phyloP scores from a whole-genome alignment of 345 rosid species.

The Angophora floribunda region DNA sequence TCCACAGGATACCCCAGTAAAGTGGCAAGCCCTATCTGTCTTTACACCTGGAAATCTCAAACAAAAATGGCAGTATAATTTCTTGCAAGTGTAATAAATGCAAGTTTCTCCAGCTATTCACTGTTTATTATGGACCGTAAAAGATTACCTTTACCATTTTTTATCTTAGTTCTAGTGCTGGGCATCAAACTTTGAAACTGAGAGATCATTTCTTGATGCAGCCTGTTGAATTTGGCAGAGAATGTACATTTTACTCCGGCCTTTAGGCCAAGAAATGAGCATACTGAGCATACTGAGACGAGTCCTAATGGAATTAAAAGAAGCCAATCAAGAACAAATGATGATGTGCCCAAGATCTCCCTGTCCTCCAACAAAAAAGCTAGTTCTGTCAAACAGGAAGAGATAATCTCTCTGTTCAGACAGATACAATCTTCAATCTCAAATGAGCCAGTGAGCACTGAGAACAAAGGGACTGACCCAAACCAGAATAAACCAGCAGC shows the following conservation, averaged over 20 bases:
- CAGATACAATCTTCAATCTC: constrained; percentile 56
- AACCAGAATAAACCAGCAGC: constrained; percentile 5
- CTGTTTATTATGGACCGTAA: not conserved
- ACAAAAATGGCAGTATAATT: not conserved
- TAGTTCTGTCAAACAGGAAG: constrained; percentile 27
- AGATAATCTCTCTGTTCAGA: constrained; percentile 36
- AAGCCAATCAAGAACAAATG: constrained; percentile 1
- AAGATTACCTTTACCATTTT: not conserved
- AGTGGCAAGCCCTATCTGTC: not conserved
- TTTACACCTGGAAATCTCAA: not conserved
- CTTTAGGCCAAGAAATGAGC: not conserved
- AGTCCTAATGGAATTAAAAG: constrained; percentile 13
- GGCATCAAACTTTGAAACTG: constrained; percentile 8
- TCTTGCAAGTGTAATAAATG: not conserved
- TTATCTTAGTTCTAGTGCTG: not conserved
- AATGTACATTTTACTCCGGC: constrained; percentile 22
- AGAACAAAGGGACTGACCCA: not conserved
- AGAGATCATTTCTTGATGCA: constrained; percentile 39
- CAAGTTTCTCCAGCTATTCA: not conserved
- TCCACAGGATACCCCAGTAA: not conserved
- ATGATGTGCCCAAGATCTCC: not conserved
- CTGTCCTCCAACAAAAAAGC: not conserved
- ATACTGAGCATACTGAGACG: constrained; percentile 1
- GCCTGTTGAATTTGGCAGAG: constrained; percentile 68
- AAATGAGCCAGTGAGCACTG: constrained; percentile 6